Percentiles rank a stretch among this genome's conserved stretches.
Conservation (phyloP, 2,329 filamentous ascomycete genomes). For the Ceratocystis huliohia region DNA sequence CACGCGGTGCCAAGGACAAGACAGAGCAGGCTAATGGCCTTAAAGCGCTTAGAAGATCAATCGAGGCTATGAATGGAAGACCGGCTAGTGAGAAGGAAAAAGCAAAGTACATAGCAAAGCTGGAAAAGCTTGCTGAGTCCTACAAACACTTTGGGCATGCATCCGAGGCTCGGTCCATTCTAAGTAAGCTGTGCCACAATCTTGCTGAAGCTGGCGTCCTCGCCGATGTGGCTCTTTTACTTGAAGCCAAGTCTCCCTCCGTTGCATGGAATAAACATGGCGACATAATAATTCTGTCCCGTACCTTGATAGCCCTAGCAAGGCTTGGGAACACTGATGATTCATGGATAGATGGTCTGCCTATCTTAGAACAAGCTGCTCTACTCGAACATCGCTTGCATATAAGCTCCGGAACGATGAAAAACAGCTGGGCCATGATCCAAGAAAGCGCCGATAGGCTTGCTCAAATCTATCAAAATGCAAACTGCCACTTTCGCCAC, state of each 20-base stretch:
- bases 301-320: constrained; percentile 46
- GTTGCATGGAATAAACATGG: constrained; percentile 42
- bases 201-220: constrained; percentile 48
- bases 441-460: constrained; percentile 37
- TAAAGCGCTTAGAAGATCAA: constrained; percentile 48
- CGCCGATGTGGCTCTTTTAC: constrained; percentile 37
- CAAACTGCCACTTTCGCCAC: constrained; percentile 40
- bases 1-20: constrained; percentile 33
- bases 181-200: constrained; percentile 48
- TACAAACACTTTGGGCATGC: constrained; percentile 41
- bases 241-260: constrained; percentile 38
- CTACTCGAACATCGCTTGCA: constrained; percentile 42
- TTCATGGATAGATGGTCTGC: constrained; percentile 43
- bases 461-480: constrained; percentile 37
- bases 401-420: constrained; percentile 24
- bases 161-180: constrained; percentile 45
- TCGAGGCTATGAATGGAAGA: constrained; percentile 47
- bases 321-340: constrained; percentile 42
- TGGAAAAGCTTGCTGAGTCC: constrained; percentile 53
- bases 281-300: constrained; percentile 41
- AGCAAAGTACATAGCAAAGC: constrained; percentile 49
- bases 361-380: constrained; percentile 41
- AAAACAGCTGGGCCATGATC: constrained; percentile 31
- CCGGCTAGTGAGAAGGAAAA: constrained; percentile 43
- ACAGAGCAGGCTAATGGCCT: constrained; percentile 35